Base-by-base conservation (phyloP, 2,329 filamentous ascomycete species). In the Hyphodiscus sp. region DNA sequence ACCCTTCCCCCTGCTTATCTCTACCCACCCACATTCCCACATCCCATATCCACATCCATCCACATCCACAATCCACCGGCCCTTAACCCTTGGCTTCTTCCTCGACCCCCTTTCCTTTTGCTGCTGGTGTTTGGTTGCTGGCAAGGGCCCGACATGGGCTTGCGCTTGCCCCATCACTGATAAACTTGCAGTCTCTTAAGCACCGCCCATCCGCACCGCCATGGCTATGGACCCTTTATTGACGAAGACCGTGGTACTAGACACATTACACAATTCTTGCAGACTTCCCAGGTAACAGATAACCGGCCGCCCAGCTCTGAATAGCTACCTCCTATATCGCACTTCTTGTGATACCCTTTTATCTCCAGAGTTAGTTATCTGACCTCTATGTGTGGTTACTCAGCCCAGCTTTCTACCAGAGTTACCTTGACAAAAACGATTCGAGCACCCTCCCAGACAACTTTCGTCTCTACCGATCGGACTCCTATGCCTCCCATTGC, bases 401-500 rank as follows among this genome's bases (percentile, higher is more conserved):
- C 5, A 8, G 20, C 29, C 26, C 23, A 41, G 4, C 30, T 23
- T 20, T 38, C 29, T 38, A 7, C 20, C 46, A 16, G 18, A n/a
- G 10, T 33, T 38, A 23, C 19, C 18, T 23, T 29, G 26, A 41
- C 26, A 9, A 48, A 41, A 20, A 23, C 23, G 19, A 46, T 20
- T 29, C 18, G 7, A n/a, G 33, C 33, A 10, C 26, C 6, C 46
- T 16, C 30, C 46, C 13, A 23, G 29, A 48, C 46, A 11, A n/a
- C 26, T 13, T 33, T 11, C 13, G 19, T 9, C 16, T 29, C 18
- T 38, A n/a, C 30, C 18, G 20, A 18, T 26, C 54, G 52, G 47
- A 51, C 23, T 57, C 63, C 52, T 50, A 61, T 63, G 61, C 58
- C 56, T 59, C 52, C 45, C 26, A 46, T 63, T 54, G 42, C 54